Base-by-base conservation (phyloP, 179 eudicot species). In the Actinidia arguta region DNA sequence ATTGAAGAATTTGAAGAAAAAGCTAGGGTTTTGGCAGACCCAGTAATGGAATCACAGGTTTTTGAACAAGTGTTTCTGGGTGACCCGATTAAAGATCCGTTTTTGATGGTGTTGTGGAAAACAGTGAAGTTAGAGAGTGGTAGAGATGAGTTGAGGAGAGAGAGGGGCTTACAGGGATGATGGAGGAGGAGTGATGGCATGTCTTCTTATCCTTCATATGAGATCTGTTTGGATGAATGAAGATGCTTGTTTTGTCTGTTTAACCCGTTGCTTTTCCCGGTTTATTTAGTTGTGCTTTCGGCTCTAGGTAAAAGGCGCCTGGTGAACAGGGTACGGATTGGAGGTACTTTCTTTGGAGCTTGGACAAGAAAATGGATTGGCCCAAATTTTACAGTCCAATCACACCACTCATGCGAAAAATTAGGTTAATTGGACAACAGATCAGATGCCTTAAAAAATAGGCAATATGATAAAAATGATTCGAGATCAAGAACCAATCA, bases 151-250 rank as follows among this genome's bases (percentile, higher is more conserved):
- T 47, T 48, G 61, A 72, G 46, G 69, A 16, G 64, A 61, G 61
- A 76, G 61, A 36, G 76, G 8, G 66, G 66, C 52, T 27, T 58
- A 24, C 73, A 31, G 42, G 76, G 54, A 75, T 59, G 82, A 13
- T 80, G 81, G 51, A 86, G 81, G 52, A 62, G 42, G n/a, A n/a
- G n/a, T n/a, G n/a, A n/a, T 59, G 75, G 88, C 88, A 86, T 86
- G 18, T 36, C 62, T 73, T 44, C 82, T 68, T 68, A 68, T 79
- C 82, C 64, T 67, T 55, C 82, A 80, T 67, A 20, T 0, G 64
- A 18, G 18, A 42, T 27, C 9, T 54, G 16, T 63, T 24, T 25
- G 13, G 13, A 22, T 71, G 75, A 71, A 39, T 71, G 46, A 20
- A 31, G 22, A 9, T 1, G 47, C 36, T n/a, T 31, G n/a, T n/a